A percentile compares a stretch with the other conserved stretches of the same genome.
Conservation (phyloP, 306 rosid genomes). For the Cucurbita argyrosperma region DNA sequence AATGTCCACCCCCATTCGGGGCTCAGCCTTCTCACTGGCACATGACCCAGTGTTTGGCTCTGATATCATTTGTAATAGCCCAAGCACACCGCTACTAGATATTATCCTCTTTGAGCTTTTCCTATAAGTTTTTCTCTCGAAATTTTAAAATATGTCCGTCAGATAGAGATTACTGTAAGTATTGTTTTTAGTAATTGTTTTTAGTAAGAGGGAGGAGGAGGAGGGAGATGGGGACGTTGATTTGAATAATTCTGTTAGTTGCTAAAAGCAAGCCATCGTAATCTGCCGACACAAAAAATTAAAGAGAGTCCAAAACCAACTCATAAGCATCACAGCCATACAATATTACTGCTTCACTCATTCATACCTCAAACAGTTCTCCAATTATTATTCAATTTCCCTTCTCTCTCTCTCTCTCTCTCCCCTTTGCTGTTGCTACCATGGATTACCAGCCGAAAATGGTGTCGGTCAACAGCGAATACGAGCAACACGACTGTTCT, state of each 20-base stretch:
- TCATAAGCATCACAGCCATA: background rate
- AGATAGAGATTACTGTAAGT: too few relatives aligned
- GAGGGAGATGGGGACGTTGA: slow-evolving; percentile 30
- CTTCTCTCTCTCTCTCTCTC: slow-evolving; percentile 4
- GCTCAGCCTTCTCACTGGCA: too few relatives aligned
- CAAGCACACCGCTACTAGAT: too few relatives aligned
- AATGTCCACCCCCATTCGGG: too few relatives aligned
- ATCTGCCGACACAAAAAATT: slow-evolving; percentile 67
- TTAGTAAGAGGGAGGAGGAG: background rate
- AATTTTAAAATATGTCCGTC: too few relatives aligned
- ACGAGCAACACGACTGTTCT: slow-evolving; percentile 32
- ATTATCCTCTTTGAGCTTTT: too few relatives aligned
- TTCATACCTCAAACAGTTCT: background rate
- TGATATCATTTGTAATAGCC: too few relatives aligned
- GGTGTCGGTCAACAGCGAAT: slow-evolving; percentile 26
- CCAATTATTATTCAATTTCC: background rate
- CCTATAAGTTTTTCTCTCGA: too few relatives aligned
- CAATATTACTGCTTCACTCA: background rate
- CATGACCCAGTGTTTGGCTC: too few relatives aligned
- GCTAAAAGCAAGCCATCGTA: slow-evolving; percentile 16
- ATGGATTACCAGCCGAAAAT: slow-evolving; percentile 40
- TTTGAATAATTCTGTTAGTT: slow-evolving; percentile 15
- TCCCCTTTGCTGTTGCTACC: background rate
- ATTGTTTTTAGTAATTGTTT: too few relatives aligned
- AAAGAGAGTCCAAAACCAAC: slow-evolving; percentile 9